Evolutionary conservation across 2,329 filamentous ascomycete species (phyloP), one percentile per base, ranked within the genome.

Genomic region (Sporothrix pallida): DNA sequence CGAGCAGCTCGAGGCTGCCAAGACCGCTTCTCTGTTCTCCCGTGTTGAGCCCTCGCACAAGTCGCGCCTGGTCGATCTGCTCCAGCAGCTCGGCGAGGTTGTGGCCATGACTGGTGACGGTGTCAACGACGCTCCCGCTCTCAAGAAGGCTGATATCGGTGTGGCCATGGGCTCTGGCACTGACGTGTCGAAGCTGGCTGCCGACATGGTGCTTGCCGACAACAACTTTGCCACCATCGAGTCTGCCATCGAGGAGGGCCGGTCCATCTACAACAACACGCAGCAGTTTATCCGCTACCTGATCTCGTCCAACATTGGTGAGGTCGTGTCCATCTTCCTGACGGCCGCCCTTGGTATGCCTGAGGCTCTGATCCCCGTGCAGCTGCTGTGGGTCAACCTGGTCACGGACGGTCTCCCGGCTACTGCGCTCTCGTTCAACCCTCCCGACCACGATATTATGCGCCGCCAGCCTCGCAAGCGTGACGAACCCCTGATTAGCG

Each of bases 201-300:
- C 97, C 74, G 96, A 99, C 82, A 99, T 99, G 96, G 95, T 99
- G 70, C 91, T 99, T 70, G 93, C 95, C 37, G 97, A 99, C 84
- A 94, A 98, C 84, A 99, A 99, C 87, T 99, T 99, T 82, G 96
- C 96, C 75, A 99, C 96, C 3, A 99, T 99, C 78, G 93, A 97
- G 82, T 87, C 94, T 73, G 96, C 96, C 69, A 95, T 99, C 76
- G 96, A 99, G 82, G 96, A 99, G 84, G 96, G 96, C 72, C 92
- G 96, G 76, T 95, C 95, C 76, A 99, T 99, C 84, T 99, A 98
- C 89, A 98, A 96, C 91, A 99, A 99, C 87, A 99, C 96, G 6
- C 96, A 99, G 82, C 96, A 99, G 82, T 99, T 99, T 84, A 99
- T 99, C 84, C 93, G 97, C 69, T 99, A 99, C 82, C 89, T 99